A percentile compares a stretch with the other conserved stretches of the same genome.
Conservation (phyloP, 805 yeast genomes). For the Schizosaccharomyces osmophilus region DNA sequence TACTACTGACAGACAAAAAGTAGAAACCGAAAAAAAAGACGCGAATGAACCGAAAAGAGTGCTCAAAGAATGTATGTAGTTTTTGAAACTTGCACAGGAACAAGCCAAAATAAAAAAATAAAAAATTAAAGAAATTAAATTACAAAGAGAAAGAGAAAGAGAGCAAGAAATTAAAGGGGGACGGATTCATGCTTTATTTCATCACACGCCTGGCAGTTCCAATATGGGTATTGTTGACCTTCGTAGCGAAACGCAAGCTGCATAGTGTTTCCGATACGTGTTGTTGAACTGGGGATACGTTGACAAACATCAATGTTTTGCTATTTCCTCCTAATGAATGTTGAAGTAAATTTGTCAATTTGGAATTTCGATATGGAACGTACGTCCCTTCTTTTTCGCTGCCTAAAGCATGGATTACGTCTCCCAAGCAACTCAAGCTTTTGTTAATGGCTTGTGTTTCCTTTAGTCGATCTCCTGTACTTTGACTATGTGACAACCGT, state of each 20-base stretch:
- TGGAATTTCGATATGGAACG: constrained; percentile 46
- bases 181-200: background rate
- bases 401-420: constrained; percentile 56
- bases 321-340: constrained; percentile 66
- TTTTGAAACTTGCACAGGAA: background rate
- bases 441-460: constrained; percentile 81
- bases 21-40: too few species aligned
- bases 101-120: background rate
- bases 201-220: constrained; percentile 7
- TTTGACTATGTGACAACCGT: constrained; percentile 49
- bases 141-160: background rate
- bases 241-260: constrained; percentile 71
- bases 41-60: too few species aligned
- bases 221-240: constrained; percentile 13
- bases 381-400: constrained; percentile 18
- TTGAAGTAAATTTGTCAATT: constrained; percentile 59
- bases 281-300: constrained; percentile 39
- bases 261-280: constrained; percentile 59
- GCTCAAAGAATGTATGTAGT: too few species aligned
- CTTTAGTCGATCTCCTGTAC: constrained; percentile 49
- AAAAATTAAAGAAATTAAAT: background rate
- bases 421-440: constrained; percentile 70
- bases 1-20: too few species aligned
- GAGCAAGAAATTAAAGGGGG: background rate
- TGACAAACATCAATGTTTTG: constrained; percentile 82